These are phyloP conservation scores for Rhizophagus prolifer DNA, from an alignment of 192 early-diverging fungal species.

Conservation along the genomic window DNA sequence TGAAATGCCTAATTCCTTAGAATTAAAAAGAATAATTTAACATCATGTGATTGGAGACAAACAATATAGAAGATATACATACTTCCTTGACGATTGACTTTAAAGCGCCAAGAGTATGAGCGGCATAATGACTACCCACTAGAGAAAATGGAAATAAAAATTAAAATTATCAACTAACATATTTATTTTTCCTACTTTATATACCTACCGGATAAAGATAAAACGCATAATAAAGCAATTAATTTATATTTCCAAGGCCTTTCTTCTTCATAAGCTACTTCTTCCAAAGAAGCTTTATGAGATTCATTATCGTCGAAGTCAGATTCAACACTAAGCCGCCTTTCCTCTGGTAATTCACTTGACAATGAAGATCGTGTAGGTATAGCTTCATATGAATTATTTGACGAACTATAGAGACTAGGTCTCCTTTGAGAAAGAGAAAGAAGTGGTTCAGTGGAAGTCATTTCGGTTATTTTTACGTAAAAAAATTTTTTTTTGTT, in stretches of 20 bases:
- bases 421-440: neutral
- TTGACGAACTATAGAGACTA: neutral
- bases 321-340: neutral
- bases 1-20: conserved; percentile 60
- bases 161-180: neutral
- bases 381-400: neutral
- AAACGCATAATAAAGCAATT: conserved; percentile 56
- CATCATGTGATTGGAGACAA: neutral
- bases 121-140: conserved; percentile 73
- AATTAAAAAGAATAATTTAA: conserved; percentile 1
- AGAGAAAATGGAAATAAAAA: conserved; percentile 1
- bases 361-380: neutral
- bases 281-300: neutral
- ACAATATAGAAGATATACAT: conserved; percentile 6
- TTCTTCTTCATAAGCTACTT: neutral
- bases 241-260: conserved; percentile 50
- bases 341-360: neutral
- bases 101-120: conserved; percentile 67
- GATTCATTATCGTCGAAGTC: neutral
- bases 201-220: conserved; percentile 60
- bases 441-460: neutral
- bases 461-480: neutral
- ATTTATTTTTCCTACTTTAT: neutral
- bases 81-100: conserved; percentile 68
- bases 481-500: too few relatives aligned